Conservation (phyloP, 2,329 filamentous ascomycete species). For the Talaromyces funiculosus region DNA sequence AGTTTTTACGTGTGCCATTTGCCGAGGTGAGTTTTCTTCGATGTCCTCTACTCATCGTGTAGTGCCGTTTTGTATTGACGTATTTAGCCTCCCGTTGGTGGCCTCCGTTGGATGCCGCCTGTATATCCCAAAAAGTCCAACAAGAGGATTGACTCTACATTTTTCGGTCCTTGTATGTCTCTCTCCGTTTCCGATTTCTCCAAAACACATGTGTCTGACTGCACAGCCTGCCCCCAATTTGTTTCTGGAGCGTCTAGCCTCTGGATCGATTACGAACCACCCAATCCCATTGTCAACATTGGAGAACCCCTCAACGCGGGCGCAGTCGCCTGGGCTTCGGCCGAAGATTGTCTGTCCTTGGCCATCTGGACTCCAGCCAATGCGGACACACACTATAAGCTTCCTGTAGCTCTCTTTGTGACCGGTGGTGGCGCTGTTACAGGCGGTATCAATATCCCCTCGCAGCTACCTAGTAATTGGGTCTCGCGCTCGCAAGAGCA, state of each 20-base stretch:
- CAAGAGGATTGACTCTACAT: neutral
- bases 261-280: neutral
- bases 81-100: neutral
- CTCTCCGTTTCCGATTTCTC: too few relatives aligned
- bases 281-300: too few relatives aligned
- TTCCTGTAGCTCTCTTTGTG: neutral
- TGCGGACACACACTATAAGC: neutral
- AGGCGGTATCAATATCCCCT: too few relatives aligned
- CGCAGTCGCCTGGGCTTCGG: neutral
- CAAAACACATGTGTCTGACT: neutral
- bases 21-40: neutral
- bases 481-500: too few relatives aligned
- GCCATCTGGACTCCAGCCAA: neutral
- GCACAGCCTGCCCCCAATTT: neutral
- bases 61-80: too few relatives aligned
- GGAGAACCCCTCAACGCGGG: neutral
- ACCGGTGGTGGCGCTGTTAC: neutral
- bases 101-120: neutral
- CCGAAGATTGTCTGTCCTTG: neutral
- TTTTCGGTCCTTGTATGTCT: neutral
- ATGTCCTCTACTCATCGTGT: too few relatives aligned
- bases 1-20: neutral
- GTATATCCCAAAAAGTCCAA: neutral
- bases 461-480: too few relatives aligned
- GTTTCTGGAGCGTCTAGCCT: neutral